Conservation (phyloP, 306 rosid species). For the Quercus parvula region DNA sequence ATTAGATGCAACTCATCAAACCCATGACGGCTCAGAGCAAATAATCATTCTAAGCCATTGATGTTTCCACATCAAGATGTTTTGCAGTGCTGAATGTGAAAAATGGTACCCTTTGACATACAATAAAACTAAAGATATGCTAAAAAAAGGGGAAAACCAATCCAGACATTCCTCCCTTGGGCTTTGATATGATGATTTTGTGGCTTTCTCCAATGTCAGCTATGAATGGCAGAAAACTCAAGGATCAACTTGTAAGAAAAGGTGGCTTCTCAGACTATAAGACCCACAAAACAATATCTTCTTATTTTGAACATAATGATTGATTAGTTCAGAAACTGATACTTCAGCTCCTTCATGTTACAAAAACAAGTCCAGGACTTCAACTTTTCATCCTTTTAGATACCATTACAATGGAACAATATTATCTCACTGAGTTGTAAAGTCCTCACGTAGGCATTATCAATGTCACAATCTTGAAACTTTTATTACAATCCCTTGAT, state of each 20-base stretch:
- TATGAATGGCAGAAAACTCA: too few relatives aligned
- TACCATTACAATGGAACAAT: too few relatives aligned
- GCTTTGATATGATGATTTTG: too few relatives aligned
- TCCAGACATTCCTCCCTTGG: too few relatives aligned
- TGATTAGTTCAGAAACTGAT: not conserved
- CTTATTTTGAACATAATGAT: not conserved
- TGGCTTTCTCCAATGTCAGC: too few relatives aligned
- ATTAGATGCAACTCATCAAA: slow-evolving; percentile 31
- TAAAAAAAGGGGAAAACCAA: not conserved
- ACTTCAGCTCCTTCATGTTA: not conserved
- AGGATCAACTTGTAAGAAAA: not conserved
- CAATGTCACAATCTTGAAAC: not conserved
- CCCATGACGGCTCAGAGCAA: slow-evolving; percentile 29
- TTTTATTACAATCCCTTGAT: not conserved
- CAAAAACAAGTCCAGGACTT: not conserved
- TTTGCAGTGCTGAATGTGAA: not conserved
- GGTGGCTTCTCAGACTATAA: not conserved
- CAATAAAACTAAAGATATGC: too few relatives aligned
- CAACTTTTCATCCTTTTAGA: not conserved
- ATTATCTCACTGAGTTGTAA: not conserved
- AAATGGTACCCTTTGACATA: not conserved
- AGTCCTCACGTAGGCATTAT: not conserved
- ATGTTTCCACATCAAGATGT: slow-evolving; percentile 25
- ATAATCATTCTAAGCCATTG: slow-evolving; percentile 32
- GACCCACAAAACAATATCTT: slow-evolving; percentile 1